phyloP scores from a whole-genome alignment of 148 eudicot species.

The Oxyria digyna region DNA sequence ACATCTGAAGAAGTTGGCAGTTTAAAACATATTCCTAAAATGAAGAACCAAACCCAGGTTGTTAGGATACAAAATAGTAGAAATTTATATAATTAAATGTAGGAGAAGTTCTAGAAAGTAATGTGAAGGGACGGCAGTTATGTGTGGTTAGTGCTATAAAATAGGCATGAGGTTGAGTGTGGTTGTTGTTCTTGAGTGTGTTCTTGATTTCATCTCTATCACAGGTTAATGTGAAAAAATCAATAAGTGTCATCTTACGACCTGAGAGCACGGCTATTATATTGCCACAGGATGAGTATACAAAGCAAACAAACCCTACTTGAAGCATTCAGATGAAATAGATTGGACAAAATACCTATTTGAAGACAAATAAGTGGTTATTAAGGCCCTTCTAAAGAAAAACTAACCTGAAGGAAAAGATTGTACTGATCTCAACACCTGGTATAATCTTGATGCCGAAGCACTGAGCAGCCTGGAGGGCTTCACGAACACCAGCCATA shows the following conservation, averaged over 20 bases:
- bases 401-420: conserved; percentile 53
- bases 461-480: conserved; percentile 62
- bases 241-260: neutral
- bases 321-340: neutral
- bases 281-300: neutral
- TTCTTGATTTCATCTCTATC: too few relatives aligned
- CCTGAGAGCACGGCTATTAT: neutral
- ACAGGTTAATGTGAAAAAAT: neutral
- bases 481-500: conserved; percentile 89
- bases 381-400: neutral
- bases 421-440: conserved; percentile 89
- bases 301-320: neutral
- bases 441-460: conserved; percentile 90
- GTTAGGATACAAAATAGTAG: too few relatives aligned
- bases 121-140: too few relatives aligned
- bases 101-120: too few relatives aligned
- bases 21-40: neutral
- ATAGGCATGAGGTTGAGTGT: too few relatives aligned
- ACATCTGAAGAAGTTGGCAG: neutral
- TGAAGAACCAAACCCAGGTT: neutral
- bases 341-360: too few relatives aligned
- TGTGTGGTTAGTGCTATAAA: too few relatives aligned
- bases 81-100: too few relatives aligned
- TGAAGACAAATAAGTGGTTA: neutral
- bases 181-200: too few relatives aligned